These are phyloP conservation scores for Aureobasidium sp. DNA, from an alignment of 2,329 filamentous ascomycete genomes.

Conservation along the genomic window DNA sequence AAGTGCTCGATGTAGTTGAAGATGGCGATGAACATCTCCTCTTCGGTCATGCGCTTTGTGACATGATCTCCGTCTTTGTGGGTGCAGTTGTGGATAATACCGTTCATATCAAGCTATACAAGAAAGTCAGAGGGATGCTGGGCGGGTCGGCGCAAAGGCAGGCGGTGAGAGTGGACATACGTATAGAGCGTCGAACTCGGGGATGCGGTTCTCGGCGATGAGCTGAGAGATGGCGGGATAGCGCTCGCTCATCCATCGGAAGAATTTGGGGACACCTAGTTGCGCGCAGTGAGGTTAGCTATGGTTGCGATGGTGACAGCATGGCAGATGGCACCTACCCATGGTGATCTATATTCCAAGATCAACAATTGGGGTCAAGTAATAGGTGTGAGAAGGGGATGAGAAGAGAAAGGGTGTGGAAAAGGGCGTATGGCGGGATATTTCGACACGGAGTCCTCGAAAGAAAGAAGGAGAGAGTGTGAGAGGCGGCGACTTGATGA, in stretches of 20 bases:
- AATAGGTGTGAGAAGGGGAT: slow-evolving; percentile 1
- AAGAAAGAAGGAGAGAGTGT: slow-evolving; percentile 20
- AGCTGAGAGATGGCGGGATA: slow-evolving; percentile 98
- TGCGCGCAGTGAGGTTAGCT: background rate
- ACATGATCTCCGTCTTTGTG: slow-evolving; percentile 93
- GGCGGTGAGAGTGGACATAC: slow-evolving; percentile 36
- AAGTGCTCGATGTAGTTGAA: slow-evolving; percentile 99
- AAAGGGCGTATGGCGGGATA: slow-evolving; percentile 21
- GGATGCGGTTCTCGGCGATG: slow-evolving; percentile 97
- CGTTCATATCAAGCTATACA: slow-evolving; percentile 83
- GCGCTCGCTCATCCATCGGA: slow-evolving; percentile 98
- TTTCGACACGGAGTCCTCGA: slow-evolving; percentile 34
- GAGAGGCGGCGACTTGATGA: background rate
- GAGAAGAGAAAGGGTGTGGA: slow-evolving; percentile 16
- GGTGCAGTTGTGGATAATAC: slow-evolving; percentile 98
- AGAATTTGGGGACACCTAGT: slow-evolving; percentile 83
- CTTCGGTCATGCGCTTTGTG: slow-evolving; percentile 87
- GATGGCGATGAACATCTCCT: slow-evolving; percentile 99
- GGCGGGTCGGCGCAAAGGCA: background rate
- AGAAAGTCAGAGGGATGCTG: slow-evolving; percentile 10
- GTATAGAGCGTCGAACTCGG: slow-evolving; percentile 97
- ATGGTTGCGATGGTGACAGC: background rate
- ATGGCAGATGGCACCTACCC: slow-evolving; percentile 22
- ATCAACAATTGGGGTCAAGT: slow-evolving; percentile 9
- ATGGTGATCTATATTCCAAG: slow-evolving; percentile 30